Percentiles rank a stretch among this genome's conserved stretches.
phyloP scores from a whole-genome alignment of 2,329 filamentous ascomycete species.

The Cercospora beticola region DNA sequence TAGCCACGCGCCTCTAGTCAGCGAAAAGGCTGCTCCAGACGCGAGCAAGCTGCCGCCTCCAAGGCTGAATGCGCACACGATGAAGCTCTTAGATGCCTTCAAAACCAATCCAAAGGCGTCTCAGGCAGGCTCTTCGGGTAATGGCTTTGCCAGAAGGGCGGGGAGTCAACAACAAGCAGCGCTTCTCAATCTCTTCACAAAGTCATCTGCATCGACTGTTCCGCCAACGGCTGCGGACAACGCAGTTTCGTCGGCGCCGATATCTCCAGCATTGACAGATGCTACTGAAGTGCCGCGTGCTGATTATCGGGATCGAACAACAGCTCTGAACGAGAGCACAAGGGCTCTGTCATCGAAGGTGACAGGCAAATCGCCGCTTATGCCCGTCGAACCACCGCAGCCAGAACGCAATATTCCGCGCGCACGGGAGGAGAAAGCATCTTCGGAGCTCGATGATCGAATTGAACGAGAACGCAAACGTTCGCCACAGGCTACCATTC shows the following conservation, averaged over 20 bases:
- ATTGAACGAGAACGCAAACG: not conserved
- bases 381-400: not conserved
- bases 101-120: constrained; percentile 8
- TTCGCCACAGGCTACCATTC: not conserved
- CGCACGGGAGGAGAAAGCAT: not conserved
- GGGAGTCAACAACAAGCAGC: constrained; percentile 47
- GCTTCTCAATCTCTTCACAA: constrained; percentile 48
- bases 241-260: constrained; percentile 6
- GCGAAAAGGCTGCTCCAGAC: constrained; percentile 50
- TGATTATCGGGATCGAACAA: constrained; percentile 14
- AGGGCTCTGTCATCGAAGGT: constrained; percentile 32
- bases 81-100: constrained; percentile 60
- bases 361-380: constrained; percentile 2
- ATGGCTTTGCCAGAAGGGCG: constrained; percentile 18
- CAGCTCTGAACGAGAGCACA: constrained; percentile 38
- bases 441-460: not conserved
- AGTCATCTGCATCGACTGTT: constrained; percentile 27
- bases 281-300: constrained; percentile 22
- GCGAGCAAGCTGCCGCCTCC: constrained; percentile 59
- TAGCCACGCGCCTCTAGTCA: constrained; percentile 37
- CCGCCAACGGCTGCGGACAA: constrained; percentile 7
- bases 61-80: constrained; percentile 58
- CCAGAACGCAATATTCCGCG: not conserved
- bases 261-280: constrained; percentile 27
- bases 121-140: constrained; percentile 19